These are phyloP conservation scores for Geranium rotundifolium DNA, from an alignment of 345 rosid genomes.

Conservation along the genomic window DNA sequence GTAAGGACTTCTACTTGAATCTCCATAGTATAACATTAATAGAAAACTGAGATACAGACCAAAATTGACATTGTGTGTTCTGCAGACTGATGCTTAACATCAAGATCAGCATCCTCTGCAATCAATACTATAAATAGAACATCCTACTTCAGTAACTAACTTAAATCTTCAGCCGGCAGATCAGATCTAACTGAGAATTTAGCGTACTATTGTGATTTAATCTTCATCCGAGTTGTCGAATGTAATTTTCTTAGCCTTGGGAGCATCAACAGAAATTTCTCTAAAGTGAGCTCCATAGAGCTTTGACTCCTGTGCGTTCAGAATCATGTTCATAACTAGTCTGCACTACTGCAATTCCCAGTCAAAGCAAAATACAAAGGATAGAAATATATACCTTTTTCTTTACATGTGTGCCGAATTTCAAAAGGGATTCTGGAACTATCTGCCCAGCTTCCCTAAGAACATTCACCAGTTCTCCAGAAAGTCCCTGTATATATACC, in stretches of 20 bases:
- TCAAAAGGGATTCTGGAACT: slow-evolving; percentile 70
- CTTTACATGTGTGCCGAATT: slow-evolving; percentile 93
- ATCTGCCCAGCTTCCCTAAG: slow-evolving; percentile 86
- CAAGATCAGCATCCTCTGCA: too few relatives aligned
- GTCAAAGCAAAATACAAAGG: neutral
- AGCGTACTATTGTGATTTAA: slow-evolving; percentile 12
- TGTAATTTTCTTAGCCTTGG: slow-evolving; percentile 68
- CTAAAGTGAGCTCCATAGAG: slow-evolving; percentile 89
- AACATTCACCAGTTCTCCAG: slow-evolving; percentile 94
- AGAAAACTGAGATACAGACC: too few relatives aligned
- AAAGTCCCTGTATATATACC: slow-evolving; percentile 42
- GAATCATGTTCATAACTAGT: neutral
- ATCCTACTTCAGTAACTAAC: too few relatives aligned
- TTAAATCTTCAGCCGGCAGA: too few relatives aligned
- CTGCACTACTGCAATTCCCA: neutral
- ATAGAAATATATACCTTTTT: slow-evolving; percentile 43
- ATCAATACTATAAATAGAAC: too few relatives aligned
- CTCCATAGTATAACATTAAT: too few relatives aligned
- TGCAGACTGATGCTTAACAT: too few relatives aligned
- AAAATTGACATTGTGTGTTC: too few relatives aligned
- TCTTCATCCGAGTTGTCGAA: slow-evolving; percentile 67
- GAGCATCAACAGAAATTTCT: slow-evolving; percentile 86
- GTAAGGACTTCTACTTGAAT: too few relatives aligned
- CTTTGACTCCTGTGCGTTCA: slow-evolving; percentile 60
- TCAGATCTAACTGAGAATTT: too few relatives aligned